Percentiles rank a stretch among this genome's conserved stretches.
Evolutionary conservation across 163 green algal species (phyloP).

Genomic region (Smithsoniella earleae): DNA sequence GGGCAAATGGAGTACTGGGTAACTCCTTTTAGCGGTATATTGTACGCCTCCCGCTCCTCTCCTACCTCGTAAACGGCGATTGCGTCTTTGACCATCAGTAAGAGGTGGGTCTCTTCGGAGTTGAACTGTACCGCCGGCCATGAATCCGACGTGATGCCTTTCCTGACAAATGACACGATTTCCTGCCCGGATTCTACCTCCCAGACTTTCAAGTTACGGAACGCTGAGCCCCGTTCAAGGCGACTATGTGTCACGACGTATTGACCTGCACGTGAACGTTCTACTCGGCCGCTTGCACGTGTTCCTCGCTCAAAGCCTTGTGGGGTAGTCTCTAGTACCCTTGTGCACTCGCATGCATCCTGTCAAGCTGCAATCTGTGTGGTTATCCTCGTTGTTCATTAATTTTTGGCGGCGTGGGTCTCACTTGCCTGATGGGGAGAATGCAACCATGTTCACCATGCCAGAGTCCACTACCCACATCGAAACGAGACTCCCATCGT

Average conservation of each 20-base stretch:
- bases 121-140: conserved; percentile 24
- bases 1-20: not conserved
- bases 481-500: not conserved
- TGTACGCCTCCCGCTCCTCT: no score
- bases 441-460: not conserved
- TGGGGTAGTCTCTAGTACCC: not conserved
- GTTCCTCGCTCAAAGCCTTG: not conserved
- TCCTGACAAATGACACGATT: not conserved
- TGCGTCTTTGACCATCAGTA: conserved; percentile 6
- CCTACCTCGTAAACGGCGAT: not conserved
- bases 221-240: not conserved
- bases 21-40: no score
- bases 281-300: not conserved
- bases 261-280: not conserved
- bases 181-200: not conserved
- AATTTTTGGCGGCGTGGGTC: not conserved
- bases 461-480: not conserved
- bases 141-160: not conserved
- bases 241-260: not conserved
- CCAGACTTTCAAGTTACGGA: conserved; percentile 10
- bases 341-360: not conserved
- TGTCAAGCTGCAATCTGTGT: not conserved
- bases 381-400: not conserved
- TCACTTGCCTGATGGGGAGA: not conserved
- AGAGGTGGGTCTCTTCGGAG: not conserved